Evolutionary conservation across 202 grass and related monocot species (phyloP), one percentile per base, ranked within the genome.

Genomic region (Brachypodium distachyon): DNA sequence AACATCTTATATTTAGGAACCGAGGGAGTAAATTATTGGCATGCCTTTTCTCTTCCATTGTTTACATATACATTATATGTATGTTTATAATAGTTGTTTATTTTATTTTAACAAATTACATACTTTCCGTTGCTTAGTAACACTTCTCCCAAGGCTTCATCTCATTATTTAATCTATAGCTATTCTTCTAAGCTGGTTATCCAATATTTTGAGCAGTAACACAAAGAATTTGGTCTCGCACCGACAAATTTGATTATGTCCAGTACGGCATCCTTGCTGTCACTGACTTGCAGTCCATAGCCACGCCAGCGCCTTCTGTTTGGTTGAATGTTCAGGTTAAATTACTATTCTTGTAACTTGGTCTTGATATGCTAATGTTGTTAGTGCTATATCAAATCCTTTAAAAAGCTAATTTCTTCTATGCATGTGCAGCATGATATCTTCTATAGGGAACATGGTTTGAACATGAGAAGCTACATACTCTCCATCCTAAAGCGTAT

Each of bases 271-370:
- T 98, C 49, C 49, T 98, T 41, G 1, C 77, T 71, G 89, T 92
- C 43, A 76, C 73, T 12, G 27, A 92, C 23, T 34, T 92, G 4
- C 28, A 0, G 18, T 4, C 4, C 12, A 1, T 72, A 11, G 8
- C 78, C 48, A 68, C 58, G 0, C 23, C 12, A 6, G 33, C 33
- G 1, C 23, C 80, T 64, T 39, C 89, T 59, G 1, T 98, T 72
- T 98, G 95, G 95, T 52, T 98, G 81, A 98, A 98, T 88, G 70
- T 94, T 63, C 77, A 98, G 91, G 95, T 98, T 73, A 16, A 58
- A 27, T 48, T 81, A 63, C 46, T n/a, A 3, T 60, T 31, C 16
- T 37, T 80, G 8, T 29, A 40, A 26, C 22, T 28, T 61, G 72
- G 43, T 50, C 21, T 44, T 22, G 31, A 44, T 28, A 52, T 33